phyloP scores from a whole-genome alignment of 176 grass and related monocot genomes.

The Echinochloa phyllopogon region DNA sequence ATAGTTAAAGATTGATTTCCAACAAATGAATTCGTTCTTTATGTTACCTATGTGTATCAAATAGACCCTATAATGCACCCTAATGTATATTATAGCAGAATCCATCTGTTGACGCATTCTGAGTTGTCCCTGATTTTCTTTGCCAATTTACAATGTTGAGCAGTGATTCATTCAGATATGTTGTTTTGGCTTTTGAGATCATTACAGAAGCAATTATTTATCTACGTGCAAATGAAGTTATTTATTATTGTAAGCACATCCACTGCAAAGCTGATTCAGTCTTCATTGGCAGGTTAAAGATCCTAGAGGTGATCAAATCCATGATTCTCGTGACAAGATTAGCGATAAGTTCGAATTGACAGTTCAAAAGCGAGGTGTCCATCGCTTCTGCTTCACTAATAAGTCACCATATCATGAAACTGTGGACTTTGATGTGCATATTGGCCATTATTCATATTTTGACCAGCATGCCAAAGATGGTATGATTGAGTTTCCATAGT shows the following conservation, averaged over 20 bases:
- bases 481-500: constrained; percentile 26
- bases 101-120: background rate
- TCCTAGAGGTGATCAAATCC: constrained; percentile 66
- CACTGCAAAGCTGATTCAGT: constrained; percentile 3
- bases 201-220: background rate
- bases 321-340: constrained; percentile 74
- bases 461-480: constrained; percentile 95
- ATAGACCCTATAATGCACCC: background rate
- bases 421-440: constrained; percentile 86
- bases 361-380: constrained; percentile 76
- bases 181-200: background rate
- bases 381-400: constrained; percentile 91
- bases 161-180: background rate
- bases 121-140: background rate
- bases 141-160: background rate
- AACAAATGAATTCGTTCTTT: background rate
- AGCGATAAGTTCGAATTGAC: constrained; percentile 95
- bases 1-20: background rate
- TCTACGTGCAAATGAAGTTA: background rate
- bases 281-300: constrained; percentile 70
- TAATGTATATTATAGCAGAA: background rate
- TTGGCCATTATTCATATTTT: constrained; percentile 77
- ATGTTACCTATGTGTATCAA: background rate
- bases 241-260: background rate
- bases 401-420: constrained; percentile 95